Evolutionary conservation across 768 basidiomycete species (phyloP), one percentile per base, ranked within the genome.

Genomic region (Tephrocybe sp.): DNA sequence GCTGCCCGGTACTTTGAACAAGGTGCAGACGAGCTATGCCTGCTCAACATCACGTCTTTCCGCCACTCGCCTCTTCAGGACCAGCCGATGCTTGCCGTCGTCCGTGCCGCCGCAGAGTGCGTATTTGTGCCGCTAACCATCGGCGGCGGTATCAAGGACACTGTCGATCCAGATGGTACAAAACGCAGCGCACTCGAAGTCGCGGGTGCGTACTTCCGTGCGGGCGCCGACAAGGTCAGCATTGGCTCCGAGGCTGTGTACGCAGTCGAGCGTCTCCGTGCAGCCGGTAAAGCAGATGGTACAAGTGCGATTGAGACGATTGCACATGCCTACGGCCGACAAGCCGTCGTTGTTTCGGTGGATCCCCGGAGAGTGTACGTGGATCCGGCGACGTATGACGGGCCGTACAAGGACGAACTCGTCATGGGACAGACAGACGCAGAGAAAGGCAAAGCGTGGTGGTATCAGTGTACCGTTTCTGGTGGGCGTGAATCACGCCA

Each of bases 41-140:
- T 99, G 55, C 86, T 99, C 64, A 99, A 99, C 71, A 99, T 99
- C 76, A 99, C 97, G 13, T 97, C 95, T 54, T 99, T 99, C 82
- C 90, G 97, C 53, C 87, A 90, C 61, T 97, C 93, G 12, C 94
- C 97, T 1, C 77, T 99, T 29, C 85, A 77, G 37, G 97, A 98
- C 69, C 97, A 99, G 69, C 97, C 97, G 0, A 98, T 99, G 97
- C 81, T 99, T 47, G 90, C 91, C 27, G 90, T 99, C 60, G 91
- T 98, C 34, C 85, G 88, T 47, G 84, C 84, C 0, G 88, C 94
- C 0, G 94, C 97, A 1, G 82, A 91, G 65, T 80, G 82, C 45
- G 82, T 98, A 38, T 98, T 94, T 60, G 93, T 99, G 1, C 97
- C 97, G n/a, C 78, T 99, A 30, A 98, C 97, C 13, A 94, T 99